Conservation (phyloP, 2,329 filamentous ascomycete species). For the Bretziella fagacearum region DNA sequence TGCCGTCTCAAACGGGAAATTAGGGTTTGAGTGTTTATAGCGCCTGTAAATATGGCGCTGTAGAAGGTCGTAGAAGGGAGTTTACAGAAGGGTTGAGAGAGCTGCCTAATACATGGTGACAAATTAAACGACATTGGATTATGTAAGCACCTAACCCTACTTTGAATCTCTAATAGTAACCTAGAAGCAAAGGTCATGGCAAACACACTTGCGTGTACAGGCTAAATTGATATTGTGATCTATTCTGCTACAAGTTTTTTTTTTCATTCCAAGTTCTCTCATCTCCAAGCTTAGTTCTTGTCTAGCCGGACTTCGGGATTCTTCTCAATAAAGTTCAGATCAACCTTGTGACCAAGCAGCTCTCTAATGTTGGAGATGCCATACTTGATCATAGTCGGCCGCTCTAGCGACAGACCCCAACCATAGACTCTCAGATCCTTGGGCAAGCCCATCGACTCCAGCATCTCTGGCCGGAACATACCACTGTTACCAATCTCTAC, state of each 20-base stretch:
- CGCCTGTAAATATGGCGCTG: no score
- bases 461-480: constrained; percentile 97
- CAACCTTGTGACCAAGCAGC: constrained; percentile 85
- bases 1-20: no score
- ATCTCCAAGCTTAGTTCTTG: constrained; percentile 42
- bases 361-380: constrained; percentile 81
- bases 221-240: not conserved
- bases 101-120: no score
- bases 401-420: constrained; percentile 78
- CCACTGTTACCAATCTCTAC: constrained; percentile 97
- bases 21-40: no score
- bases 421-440: constrained; percentile 88
- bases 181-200: no score
- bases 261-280: constrained; percentile 5
- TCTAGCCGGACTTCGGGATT: constrained; percentile 85
- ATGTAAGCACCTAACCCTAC: no score
- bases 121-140: no score
- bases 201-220: no score
- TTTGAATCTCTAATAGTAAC: no score
- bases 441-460: constrained; percentile 84
- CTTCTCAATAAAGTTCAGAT: constrained; percentile 77
- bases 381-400: constrained; percentile 97
- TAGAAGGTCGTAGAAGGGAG: no score
- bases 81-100: no score
- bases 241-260: constrained; percentile 1